Evolutionary conservation across 306 rosid genomes (phyloP).

Genomic region (Arachis hypogaea): DNA sequence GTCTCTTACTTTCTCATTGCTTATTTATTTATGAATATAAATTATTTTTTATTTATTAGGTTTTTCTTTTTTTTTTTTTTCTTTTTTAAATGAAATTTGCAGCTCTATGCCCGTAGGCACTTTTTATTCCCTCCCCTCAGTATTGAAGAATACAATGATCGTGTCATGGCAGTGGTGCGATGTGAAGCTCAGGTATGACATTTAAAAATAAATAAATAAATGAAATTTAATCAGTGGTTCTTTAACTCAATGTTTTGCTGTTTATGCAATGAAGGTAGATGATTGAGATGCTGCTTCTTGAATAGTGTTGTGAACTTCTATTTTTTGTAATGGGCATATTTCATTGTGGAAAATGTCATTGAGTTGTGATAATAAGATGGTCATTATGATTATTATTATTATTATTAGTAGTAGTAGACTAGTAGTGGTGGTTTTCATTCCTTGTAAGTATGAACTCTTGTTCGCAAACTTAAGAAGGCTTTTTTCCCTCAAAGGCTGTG

Average conservation of each 20-base stretch:
- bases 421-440: too few relatives aligned
- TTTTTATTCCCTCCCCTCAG: constrained; percentile 85
- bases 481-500: background rate
- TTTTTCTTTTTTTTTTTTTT: constrained; percentile 28
- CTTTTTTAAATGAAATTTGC: constrained; percentile 46
- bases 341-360: constrained; percentile 23
- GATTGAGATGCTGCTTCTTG: constrained; percentile 13
- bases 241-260: constrained; percentile 1
- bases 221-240: constrained; percentile 1
- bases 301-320: background rate
- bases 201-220: background rate
- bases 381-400: too few relatives aligned
- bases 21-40: background rate
- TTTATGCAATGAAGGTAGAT: constrained; percentile 26
- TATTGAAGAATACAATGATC: constrained; percentile 82
- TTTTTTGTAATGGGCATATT: background rate
- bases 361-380: too few relatives aligned
- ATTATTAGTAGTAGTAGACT: too few relatives aligned
- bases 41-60: background rate
- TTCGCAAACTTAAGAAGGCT: constrained; percentile 16
- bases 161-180: constrained; percentile 88
- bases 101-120: constrained; percentile 95
- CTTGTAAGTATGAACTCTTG: background rate
- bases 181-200: constrained; percentile 90
- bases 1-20: constrained; percentile 44